Evolutionary conservation across 768 basidiomycete genomes (phyloP).

Genomic region (Lentinus tigrinus): DNA sequence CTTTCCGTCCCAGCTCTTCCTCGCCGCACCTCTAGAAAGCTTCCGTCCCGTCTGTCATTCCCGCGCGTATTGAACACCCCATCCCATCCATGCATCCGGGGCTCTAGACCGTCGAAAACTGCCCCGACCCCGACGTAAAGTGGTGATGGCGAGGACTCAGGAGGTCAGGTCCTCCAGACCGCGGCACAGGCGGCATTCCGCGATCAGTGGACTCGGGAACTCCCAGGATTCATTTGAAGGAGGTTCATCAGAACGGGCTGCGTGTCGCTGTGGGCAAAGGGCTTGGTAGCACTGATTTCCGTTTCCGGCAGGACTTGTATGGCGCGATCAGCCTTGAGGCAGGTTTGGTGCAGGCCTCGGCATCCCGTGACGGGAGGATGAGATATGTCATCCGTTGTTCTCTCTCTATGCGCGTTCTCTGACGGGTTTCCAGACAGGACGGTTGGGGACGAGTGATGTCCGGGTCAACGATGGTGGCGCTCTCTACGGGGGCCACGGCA

Average conservation of each 20-base stretch:
- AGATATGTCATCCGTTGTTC: constrained; percentile 15
- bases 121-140: too few relatives aligned
- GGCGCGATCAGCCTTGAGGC: constrained; percentile 24
- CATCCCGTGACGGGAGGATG: constrained; percentile 15
- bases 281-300: constrained; percentile 13
- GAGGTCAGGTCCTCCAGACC: constrained; percentile 1
- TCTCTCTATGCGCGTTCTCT: constrained; percentile 1
- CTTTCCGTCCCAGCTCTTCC: too few relatives aligned
- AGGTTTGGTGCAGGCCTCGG: constrained; percentile 6
- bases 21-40: too few relatives aligned
- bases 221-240: constrained; percentile 5
- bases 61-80: background rate
- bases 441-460: constrained; percentile 1
- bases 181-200: constrained; percentile 5
- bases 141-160: background rate
- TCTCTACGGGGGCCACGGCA: background rate
- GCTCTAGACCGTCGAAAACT: background rate
- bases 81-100: background rate
- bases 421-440: background rate
- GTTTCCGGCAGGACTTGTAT: constrained; percentile 9
- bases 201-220: constrained; percentile 13
- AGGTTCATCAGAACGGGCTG: constrained; percentile 13
- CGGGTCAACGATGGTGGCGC: constrained; percentile 18
- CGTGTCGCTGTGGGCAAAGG: constrained; percentile 22
- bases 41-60: too few relatives aligned